Evolutionary conservation across 129 eudicot genomes (phyloP).

Genomic region (Artemisia argyi): DNA sequence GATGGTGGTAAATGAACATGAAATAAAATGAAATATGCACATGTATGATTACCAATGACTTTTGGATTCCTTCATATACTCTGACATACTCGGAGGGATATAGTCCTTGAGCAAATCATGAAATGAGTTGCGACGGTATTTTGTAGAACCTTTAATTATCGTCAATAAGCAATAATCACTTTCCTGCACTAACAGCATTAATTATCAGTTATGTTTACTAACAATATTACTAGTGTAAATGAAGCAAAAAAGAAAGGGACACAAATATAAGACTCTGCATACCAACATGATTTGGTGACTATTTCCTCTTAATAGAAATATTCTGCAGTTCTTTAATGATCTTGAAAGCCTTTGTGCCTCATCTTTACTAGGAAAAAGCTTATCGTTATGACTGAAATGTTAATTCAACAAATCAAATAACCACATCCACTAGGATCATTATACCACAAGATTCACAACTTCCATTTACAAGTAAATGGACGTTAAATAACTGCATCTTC

Average conservation of each 20-base stretch:
- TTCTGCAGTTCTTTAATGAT: constrained; percentile 50
- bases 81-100: constrained; percentile 78
- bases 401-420: background rate
- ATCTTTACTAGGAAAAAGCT: constrained; percentile 63
- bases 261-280: constrained; percentile 19
- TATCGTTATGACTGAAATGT: constrained; percentile 65
- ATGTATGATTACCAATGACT: constrained; percentile 36
- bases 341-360: constrained; percentile 69
- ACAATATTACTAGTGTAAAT: background rate
- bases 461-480: background rate
- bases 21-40: background rate
- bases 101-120: constrained; percentile 63
- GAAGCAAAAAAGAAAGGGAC: background rate
- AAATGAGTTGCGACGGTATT: constrained; percentile 55
- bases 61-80: constrained; percentile 44
- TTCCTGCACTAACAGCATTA: constrained; percentile 51
- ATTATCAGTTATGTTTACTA: background rate
- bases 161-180: constrained; percentile 69
- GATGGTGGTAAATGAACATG: background rate
- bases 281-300: constrained; percentile 79
- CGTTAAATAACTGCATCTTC: too few species aligned
- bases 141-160: constrained; percentile 55
- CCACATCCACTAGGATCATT: background rate
- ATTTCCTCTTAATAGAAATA: constrained; percentile 53
- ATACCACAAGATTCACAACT: background rate